A percentile compares a stretch with the other conserved stretches of the same genome.
Evolutionary conservation across 2,329 filamentous ascomycete genomes (phyloP).

Genomic region (Aplosporella prunicola): DNA sequence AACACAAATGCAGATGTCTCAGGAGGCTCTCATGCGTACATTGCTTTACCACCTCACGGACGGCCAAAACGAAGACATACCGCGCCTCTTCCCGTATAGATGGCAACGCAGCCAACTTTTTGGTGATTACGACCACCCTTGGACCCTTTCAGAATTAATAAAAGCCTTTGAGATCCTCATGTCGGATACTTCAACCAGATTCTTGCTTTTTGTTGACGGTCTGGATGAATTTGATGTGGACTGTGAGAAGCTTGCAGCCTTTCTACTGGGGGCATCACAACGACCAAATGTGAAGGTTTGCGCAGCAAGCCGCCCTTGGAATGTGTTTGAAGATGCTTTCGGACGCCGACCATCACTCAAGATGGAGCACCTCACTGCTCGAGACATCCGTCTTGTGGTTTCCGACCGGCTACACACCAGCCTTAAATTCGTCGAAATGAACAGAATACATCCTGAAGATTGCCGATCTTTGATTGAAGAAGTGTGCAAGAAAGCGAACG

Average conservation of each 20-base stretch:
- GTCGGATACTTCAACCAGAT: neutral
- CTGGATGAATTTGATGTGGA: constrained; percentile 10
- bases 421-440: constrained; percentile 1
- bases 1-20: constrained; percentile 7
- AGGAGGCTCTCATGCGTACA: constrained; percentile 4
- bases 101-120: constrained; percentile 3
- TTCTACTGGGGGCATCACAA: neutral
- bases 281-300: constrained; percentile 4
- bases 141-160: neutral
- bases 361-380: constrained; percentile 8
- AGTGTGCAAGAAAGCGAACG: constrained; percentile 11
- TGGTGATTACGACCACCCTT: neutral
- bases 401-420: neutral
- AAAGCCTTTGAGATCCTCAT: neutral
- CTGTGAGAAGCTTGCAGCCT: neutral
- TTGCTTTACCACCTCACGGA: constrained; percentile 8
- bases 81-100: constrained; percentile 1
- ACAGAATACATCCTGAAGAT: constrained; percentile 7
- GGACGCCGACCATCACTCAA: constrained; percentile 2
- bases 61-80: neutral
- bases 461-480: neutral
- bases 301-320: constrained; percentile 1
- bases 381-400: constrained; percentile 8
- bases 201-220: constrained; percentile 11
- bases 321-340: constrained; percentile 4